Evolutionary conservation across 1,139 yeast species (phyloP).

Genomic region (Diutina rugosa): DNA sequence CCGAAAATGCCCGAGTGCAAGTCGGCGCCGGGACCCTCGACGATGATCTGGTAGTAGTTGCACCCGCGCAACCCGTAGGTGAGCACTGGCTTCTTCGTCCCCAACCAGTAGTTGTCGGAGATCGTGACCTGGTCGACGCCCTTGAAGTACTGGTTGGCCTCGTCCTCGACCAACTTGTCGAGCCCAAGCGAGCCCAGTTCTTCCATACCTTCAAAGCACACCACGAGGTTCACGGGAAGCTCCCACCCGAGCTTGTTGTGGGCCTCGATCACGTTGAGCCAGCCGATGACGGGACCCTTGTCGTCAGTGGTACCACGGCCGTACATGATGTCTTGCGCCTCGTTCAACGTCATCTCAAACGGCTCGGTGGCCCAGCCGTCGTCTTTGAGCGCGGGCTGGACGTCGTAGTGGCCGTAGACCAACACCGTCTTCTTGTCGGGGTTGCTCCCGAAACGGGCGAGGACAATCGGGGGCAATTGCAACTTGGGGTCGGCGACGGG

Average conservation of each 20-base stretch:
- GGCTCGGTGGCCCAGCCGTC: constrained; percentile 98
- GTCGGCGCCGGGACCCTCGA: constrained; percentile 93
- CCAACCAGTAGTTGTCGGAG: constrained; percentile 97
- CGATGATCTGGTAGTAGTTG: constrained; percentile 72
- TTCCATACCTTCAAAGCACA: constrained; percentile 98
- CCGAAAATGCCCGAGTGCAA: constrained; percentile 97
- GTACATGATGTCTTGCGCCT: constrained; percentile 50
- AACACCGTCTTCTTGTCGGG: constrained; percentile 74
- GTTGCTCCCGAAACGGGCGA: constrained; percentile 77
- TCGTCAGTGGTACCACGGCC: constrained; percentile 98
- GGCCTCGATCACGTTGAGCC: constrained; percentile 91
- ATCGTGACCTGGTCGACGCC: constrained; percentile 91
- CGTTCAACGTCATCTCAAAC: constrained; percentile 47
- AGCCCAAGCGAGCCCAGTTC: constrained; percentile 93
- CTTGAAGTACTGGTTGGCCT: constrained; percentile 69
- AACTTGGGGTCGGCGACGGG: constrained; percentile 54
- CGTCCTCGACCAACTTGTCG: constrained; percentile 67
- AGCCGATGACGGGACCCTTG: constrained; percentile 95
- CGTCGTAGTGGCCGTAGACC: constrained; percentile 95
- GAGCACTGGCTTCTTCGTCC: constrained; percentile 89
- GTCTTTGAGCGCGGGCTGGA: constrained; percentile 84
- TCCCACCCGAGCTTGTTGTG: constrained; percentile 76
- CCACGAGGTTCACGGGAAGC: constrained; percentile 83
- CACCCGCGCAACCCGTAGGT: constrained; percentile 97
- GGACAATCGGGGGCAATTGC: constrained; percentile 83